These are phyloP conservation scores for Penicillium cataractarum DNA, from an alignment of 495 filamentous ascomycete species.

Conservation along the genomic window DNA sequence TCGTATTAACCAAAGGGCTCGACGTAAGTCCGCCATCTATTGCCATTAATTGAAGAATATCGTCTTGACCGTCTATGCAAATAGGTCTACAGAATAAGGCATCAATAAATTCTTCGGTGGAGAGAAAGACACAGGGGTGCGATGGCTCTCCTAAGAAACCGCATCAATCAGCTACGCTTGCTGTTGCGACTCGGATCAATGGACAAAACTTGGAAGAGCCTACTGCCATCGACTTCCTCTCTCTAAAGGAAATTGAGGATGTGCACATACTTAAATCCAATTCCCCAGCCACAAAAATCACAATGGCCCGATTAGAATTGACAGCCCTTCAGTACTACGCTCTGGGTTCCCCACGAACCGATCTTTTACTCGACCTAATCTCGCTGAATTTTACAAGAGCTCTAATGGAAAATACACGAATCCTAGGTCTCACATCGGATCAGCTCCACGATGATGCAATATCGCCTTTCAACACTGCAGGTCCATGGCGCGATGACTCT, in stretches of 20 bases:
- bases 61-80: not conserved
- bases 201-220: too few species aligned
- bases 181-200: not conserved
- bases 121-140: not conserved
- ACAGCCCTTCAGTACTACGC: not conserved
- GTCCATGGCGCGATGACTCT: not conserved
- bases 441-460: not conserved
- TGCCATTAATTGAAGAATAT: not conserved
- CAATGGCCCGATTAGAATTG: not conserved
- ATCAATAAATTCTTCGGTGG: not conserved
- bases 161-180: not conserved
- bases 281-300: not conserved
- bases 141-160: not conserved
- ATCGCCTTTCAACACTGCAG: not conserved
- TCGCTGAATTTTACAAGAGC: not conserved
- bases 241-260: not conserved
- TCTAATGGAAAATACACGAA: not conserved
- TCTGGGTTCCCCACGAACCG: not conserved
- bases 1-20: not conserved
- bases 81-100: not conserved
- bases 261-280: not conserved
- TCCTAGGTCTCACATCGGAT: not conserved
- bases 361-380: not conserved
- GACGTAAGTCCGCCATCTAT: not conserved
- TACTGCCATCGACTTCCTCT: not conserved